Conservation (phyloP, 139 green algal species). For the Closterium sp. region DNA sequence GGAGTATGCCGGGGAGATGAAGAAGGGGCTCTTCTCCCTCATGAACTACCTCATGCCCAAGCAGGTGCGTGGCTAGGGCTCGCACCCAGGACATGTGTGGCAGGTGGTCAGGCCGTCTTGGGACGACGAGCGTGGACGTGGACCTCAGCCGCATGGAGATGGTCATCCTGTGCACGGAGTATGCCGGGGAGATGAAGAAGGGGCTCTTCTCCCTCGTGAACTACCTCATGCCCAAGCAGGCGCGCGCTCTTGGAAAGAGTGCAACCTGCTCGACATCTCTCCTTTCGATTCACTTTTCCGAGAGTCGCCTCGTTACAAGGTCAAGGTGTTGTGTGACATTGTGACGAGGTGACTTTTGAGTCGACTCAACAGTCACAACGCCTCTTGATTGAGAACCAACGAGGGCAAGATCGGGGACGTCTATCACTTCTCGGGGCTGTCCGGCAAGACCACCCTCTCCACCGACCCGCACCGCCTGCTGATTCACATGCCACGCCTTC, state of each 20-base stretch:
- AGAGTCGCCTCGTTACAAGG: no score
- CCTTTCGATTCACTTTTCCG: no score
- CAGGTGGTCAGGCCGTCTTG: no score
- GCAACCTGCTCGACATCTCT: no score
- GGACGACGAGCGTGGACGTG: constrained; percentile 76
- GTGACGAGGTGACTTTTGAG: no score
- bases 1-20: constrained; percentile 86
- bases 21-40: constrained; percentile 83
- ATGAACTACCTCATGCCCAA: constrained; percentile 94
- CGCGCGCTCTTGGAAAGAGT: no score
- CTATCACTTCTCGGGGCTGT: constrained; percentile 58
- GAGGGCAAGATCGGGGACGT: constrained; percentile 64
- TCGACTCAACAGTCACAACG: no score
- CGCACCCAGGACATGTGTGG: no score
- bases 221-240: constrained; percentile 81
- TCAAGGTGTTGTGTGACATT: no score
- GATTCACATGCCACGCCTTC: constrained; percentile 70
- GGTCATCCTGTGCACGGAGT: constrained; percentile 82
- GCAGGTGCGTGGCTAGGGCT: background rate
- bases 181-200: constrained; percentile 86
- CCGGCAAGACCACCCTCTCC: constrained; percentile 67
- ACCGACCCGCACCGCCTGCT: constrained; percentile 76
- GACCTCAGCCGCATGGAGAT: constrained; percentile 41
- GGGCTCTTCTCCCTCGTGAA: constrained; percentile 84
- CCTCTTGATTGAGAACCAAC: no score